These are phyloP conservation scores for Colletotrichum viniferum DNA, from an alignment of 2,329 filamentous ascomycete genomes.

Conservation along the genomic window DNA sequence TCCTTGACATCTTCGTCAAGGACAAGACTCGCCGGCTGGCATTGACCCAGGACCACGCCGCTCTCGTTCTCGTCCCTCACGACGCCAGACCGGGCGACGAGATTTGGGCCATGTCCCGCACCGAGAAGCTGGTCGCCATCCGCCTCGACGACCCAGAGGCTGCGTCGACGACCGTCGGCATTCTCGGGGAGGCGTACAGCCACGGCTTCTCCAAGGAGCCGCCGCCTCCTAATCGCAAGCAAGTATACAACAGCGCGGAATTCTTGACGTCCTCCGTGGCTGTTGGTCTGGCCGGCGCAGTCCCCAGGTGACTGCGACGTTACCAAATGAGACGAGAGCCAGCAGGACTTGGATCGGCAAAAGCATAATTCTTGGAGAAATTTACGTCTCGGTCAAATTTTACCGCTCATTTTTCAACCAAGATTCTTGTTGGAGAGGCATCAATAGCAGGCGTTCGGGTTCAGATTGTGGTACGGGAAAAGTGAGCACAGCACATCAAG, in stretches of 20 bases:
- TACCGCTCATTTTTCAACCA: neutral
- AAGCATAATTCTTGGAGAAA: neutral
- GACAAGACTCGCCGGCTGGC: constrained; percentile 10
- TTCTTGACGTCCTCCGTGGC: constrained; percentile 20
- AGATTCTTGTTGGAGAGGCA: neutral
- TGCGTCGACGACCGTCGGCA: neutral
- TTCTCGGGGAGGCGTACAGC: constrained; percentile 15
- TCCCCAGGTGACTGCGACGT: neutral
- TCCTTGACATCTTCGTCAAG: constrained; percentile 20
- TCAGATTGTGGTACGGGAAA: neutral
- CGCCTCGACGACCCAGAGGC: neutral
- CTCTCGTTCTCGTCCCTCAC: constrained; percentile 16
- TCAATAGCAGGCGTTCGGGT: neutral
- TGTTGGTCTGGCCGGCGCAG: constrained; percentile 19
- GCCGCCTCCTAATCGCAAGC: neutral
- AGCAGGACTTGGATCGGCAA: neutral
- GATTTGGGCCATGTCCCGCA: constrained; percentile 17
- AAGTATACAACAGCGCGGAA: constrained; percentile 11
- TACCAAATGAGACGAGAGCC: neutral
- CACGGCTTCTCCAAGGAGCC: constrained; percentile 3
- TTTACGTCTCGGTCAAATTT: neutral
- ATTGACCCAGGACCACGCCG: constrained; percentile 16
- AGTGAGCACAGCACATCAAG: neutral
- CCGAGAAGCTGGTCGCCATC: neutral
- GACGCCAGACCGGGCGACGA: constrained; percentile 13